phyloP scores from a whole-genome alignment of 352 stramenopile species.

The Elongisporangium senticosum region DNA sequence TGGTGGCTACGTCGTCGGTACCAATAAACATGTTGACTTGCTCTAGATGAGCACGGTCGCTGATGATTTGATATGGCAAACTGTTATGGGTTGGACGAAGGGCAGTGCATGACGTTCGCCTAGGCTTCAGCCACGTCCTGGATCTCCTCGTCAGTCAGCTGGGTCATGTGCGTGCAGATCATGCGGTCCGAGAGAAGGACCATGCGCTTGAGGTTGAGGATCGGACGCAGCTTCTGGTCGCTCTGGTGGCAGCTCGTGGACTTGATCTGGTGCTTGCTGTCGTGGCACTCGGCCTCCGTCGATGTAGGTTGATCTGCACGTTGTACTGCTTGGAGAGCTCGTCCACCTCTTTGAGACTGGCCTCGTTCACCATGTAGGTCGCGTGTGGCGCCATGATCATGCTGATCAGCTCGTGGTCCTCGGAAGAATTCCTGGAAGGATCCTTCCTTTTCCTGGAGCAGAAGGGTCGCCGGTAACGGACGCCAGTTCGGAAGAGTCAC shows the following conservation, averaged over 20 bases:
- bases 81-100: conserved; percentile 88
- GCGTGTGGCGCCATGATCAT: conserved; percentile 78
- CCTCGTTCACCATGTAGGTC: conserved; percentile 80
- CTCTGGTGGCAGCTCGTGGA: conserved; percentile 83
- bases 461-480: no score
- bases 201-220: conserved; percentile 79
- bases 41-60: conserved; percentile 58
- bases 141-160: conserved; percentile 84
- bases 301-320: conserved; percentile 76
- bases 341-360: conserved; percentile 36
- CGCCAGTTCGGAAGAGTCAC: no score
- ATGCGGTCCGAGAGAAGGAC: conserved; percentile 64
- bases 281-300: conserved; percentile 69
- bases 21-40: conserved; percentile 85
- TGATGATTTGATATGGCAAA: conserved; percentile 81
- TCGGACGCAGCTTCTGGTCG: conserved; percentile 60
- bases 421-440: no score
- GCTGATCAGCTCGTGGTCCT: conserved; percentile 52
- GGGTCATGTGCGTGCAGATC: conserved; percentile 81
- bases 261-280: conserved; percentile 64
- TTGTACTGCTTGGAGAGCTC: conserved; percentile 39
- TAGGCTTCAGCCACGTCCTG: conserved; percentile 41
- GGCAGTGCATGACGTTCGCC: conserved; percentile 81
- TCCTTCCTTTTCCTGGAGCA: no score
- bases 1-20: conserved; percentile 81